Conservation (phyloP, 2,329 filamentous ascomycete species). For the Hypoxylon sp. region DNA sequence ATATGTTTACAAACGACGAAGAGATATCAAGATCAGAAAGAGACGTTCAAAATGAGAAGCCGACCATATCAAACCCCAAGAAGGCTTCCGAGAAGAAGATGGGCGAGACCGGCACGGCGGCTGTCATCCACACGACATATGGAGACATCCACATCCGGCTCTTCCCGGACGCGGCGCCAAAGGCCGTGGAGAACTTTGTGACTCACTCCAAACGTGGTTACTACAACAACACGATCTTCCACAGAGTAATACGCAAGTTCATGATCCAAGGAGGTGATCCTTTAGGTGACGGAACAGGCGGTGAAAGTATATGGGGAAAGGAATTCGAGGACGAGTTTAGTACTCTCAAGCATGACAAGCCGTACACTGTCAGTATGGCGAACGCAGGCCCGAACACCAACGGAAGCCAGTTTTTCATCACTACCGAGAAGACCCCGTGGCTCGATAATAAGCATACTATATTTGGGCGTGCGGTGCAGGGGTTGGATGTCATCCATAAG, state of each 20-base stretch:
- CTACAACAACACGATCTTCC: constrained; percentile 98
- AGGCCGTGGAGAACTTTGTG: constrained; percentile 97
- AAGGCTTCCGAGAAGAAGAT: constrained; percentile 72
- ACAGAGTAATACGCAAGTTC: constrained; percentile 96
- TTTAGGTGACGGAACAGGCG: constrained; percentile 88
- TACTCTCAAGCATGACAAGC: constrained; percentile 91
- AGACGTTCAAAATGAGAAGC: constrained; percentile 96
- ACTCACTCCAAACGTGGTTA: constrained; percentile 91
- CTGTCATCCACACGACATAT: constrained; percentile 90
- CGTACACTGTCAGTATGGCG: constrained; percentile 97
- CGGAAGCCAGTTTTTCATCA: constrained; percentile 98
- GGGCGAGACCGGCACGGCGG: constrained; percentile 81
- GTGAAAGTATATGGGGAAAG: constrained; percentile 92
- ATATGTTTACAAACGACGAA: constrained; percentile 96
- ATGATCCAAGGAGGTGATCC: constrained; percentile 96
- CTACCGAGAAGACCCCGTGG: constrained; percentile 97
- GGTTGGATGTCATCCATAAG: constrained; percentile 93
- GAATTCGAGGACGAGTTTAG: constrained; percentile 96
- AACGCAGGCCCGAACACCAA: constrained; percentile 97
- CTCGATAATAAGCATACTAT: constrained; percentile 96
- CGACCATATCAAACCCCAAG: constrained; percentile 73
- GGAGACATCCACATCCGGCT: constrained; percentile 95
- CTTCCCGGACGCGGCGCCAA: constrained; percentile 93
- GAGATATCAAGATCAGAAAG: constrained; percentile 86
- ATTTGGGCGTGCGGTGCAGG: constrained; percentile 90